These are phyloP conservation scores for Coemansia furcata DNA, from an alignment of 192 early-diverging fungal genomes.

Conservation along the genomic window DNA sequence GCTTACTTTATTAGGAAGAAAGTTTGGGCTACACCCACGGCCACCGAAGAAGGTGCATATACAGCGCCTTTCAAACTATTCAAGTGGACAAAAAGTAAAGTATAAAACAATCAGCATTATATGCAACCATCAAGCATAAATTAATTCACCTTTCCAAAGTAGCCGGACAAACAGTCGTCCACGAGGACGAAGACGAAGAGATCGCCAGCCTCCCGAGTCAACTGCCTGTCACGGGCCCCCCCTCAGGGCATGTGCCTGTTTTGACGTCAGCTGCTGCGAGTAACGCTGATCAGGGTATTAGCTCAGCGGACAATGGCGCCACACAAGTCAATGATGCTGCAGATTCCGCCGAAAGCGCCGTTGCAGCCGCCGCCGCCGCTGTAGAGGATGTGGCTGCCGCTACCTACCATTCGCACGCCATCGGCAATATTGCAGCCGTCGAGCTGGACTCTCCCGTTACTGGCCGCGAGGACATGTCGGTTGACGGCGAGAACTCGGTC, in stretches of 20 bases:
- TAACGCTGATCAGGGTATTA: slow-evolving; percentile 1
- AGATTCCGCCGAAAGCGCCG: slow-evolving; percentile 1
- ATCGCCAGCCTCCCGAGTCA: slow-evolving; percentile 1
- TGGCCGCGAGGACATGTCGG: slow-evolving; percentile 1
- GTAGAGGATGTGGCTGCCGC: slow-evolving; percentile 17
- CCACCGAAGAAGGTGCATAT: slow-evolving; percentile 5
- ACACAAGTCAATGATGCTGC: background rate
- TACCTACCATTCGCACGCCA: slow-evolving; percentile 1
- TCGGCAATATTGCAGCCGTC: background rate
- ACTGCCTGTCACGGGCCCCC: background rate
- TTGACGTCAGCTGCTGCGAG: background rate
- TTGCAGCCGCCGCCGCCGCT: slow-evolving; percentile 24
- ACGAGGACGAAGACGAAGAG: slow-evolving; percentile 43
- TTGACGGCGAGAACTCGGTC: background rate
- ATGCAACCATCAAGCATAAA: slow-evolving; percentile 33
- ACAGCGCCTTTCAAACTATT: slow-evolving; percentile 21
- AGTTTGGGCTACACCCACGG: slow-evolving; percentile 21
- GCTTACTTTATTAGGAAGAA: slow-evolving; percentile 17
- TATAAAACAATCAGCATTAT: slow-evolving; percentile 1
- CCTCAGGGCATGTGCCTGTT: background rate
- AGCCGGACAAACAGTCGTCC: slow-evolving; percentile 51
- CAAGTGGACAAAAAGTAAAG: slow-evolving; percentile 48
- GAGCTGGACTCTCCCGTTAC: background rate
- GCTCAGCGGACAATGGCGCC: slow-evolving; percentile 4
- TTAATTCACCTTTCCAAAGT: slow-evolving; percentile 22